Conservation (phyloP, 768 basidiomycete genomes). For the Hirschioporus abietinus region DNA sequence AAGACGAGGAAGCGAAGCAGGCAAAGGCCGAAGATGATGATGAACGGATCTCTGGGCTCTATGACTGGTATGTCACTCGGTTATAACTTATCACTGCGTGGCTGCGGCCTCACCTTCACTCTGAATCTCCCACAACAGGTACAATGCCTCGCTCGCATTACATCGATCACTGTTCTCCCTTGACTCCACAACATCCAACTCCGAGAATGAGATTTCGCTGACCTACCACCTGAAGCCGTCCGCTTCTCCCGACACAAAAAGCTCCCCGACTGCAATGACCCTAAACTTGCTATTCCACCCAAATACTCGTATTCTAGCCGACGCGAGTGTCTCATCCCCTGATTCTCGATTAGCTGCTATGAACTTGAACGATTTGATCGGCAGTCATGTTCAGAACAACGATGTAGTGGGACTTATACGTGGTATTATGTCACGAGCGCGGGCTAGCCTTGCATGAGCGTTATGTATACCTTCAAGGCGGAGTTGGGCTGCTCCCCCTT, state of each 20-base stretch:
- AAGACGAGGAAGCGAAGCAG: conserved; percentile 61
- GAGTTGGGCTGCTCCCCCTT: too few relatives aligned
- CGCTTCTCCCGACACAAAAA: conserved; percentile 19
- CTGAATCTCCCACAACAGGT: conserved; percentile 39
- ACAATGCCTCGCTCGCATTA: conserved; percentile 57
- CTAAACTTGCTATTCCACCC: conserved; percentile 65
- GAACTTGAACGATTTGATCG: background rate
- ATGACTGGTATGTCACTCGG: conserved; percentile 53
- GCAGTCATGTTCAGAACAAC: conserved; percentile 1
- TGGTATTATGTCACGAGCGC: background rate
- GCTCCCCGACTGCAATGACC: conserved; percentile 28
- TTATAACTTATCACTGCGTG: background rate
- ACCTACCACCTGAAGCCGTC: conserved; percentile 47
- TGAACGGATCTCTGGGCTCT: conserved; percentile 54
- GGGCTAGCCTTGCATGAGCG: background rate
- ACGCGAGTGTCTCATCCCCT: conserved; percentile 33
- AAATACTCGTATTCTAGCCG: conserved; percentile 59
- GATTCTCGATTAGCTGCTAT: background rate
- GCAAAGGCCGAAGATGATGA: conserved; percentile 54
- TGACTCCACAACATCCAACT: conserved; percentile 48
- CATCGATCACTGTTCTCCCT: conserved; percentile 62
- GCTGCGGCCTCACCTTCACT: background rate
- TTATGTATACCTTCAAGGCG: background rate
- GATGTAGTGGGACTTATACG: conserved; percentile 2
- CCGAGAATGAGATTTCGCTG: conserved; percentile 75